A percentile compares a stretch with the other conserved stretches of the same genome.
These are phyloP conservation scores for Suillus decipiens DNA, from an alignment of 768 basidiomycete species.

Conservation along the genomic window DNA sequence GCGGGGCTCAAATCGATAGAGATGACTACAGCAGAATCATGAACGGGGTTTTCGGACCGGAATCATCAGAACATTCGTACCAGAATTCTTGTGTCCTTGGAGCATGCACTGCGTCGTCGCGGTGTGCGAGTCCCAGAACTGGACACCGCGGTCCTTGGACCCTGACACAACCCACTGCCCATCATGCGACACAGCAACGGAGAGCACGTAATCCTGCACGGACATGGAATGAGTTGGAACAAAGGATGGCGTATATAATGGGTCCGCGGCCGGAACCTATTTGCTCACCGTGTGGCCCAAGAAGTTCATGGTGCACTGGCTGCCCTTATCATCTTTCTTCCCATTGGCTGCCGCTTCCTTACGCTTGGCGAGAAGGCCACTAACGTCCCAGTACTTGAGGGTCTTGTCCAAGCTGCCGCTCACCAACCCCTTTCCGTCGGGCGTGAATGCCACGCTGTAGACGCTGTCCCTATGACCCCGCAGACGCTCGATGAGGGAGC, in stretches of 20 bases:
- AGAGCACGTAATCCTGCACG: slow-evolving; percentile 33
- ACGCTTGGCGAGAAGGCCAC: slow-evolving; percentile 23
- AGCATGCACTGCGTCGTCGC: slow-evolving; percentile 37
- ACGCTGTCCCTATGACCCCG: slow-evolving; percentile 33
- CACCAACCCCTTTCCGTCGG: slow-evolving; percentile 23
- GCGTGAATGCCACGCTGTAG: slow-evolving; percentile 34
- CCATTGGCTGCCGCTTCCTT: slow-evolving; percentile 41
- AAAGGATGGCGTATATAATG: background rate
- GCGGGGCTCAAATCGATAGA: slow-evolving; percentile 39
- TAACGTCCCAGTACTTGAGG: slow-evolving; percentile 49
- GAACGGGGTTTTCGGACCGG: background rate
- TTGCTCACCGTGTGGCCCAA: slow-evolving; percentile 29
- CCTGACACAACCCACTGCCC: slow-evolving; percentile 38
- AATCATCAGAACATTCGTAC: slow-evolving; percentile 25
- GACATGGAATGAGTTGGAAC: background rate
- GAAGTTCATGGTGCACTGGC: slow-evolving; percentile 32
- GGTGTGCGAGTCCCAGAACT: slow-evolving; percentile 37
- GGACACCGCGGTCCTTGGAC: slow-evolving; percentile 38
- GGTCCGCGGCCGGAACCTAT: background rate
- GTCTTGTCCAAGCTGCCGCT: slow-evolving; percentile 32
- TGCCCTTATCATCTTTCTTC: slow-evolving; percentile 24
- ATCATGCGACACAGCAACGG: slow-evolving; percentile 32
- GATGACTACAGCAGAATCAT: slow-evolving; percentile 28
- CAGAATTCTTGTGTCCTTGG: slow-evolving; percentile 36
- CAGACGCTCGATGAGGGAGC: slow-evolving; percentile 25